Conservation (phyloP, 148 eudicot species). For the Simmondsia chinensis region DNA sequence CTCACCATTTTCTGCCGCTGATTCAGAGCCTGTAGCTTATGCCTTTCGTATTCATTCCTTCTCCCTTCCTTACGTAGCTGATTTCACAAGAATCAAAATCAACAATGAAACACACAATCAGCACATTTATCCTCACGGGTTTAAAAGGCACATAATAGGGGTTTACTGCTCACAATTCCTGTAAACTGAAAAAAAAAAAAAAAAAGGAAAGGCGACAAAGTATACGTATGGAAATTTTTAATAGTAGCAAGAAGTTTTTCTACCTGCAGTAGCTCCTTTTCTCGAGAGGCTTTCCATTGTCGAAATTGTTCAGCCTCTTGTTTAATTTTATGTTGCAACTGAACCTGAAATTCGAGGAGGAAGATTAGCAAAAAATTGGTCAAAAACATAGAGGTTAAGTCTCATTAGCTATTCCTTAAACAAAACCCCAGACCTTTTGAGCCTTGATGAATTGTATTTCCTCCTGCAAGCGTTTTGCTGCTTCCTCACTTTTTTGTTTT, state of each 20-base stretch:
- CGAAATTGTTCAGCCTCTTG: conserved; percentile 99
- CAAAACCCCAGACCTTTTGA: conserved; percentile 65
- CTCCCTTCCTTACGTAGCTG: conserved; percentile 95
- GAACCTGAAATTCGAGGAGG: conserved; percentile 50
- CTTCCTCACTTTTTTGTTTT: conserved; percentile 98
- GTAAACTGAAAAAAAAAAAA: background rate
- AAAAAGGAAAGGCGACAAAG: background rate
- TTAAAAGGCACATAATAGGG: too few relatives aligned
- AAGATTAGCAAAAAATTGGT: conserved; percentile 5
- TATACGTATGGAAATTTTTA: too few relatives aligned
- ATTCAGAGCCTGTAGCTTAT: conserved; percentile 88
- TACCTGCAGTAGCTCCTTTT: conserved; percentile 96
- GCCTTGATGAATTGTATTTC: conserved; percentile 94
- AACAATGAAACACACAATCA: background rate
- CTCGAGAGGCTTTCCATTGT: conserved; percentile 95
- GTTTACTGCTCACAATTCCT: too few relatives aligned
- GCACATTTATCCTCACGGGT: too few relatives aligned
- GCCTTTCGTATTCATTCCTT: conserved; percentile 93
- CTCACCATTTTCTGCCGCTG: conserved; percentile 97
- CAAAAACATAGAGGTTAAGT: too few relatives aligned
- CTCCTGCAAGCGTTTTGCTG: conserved; percentile 87
- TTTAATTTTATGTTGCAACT: conserved; percentile 92
- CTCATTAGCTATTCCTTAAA: too few relatives aligned
- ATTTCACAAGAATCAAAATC: background rate
- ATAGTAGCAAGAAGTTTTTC: background rate